These are phyloP conservation scores for Nakazawaea siamensis DNA, from an alignment of 805 yeast species.

Conservation along the genomic window DNA sequence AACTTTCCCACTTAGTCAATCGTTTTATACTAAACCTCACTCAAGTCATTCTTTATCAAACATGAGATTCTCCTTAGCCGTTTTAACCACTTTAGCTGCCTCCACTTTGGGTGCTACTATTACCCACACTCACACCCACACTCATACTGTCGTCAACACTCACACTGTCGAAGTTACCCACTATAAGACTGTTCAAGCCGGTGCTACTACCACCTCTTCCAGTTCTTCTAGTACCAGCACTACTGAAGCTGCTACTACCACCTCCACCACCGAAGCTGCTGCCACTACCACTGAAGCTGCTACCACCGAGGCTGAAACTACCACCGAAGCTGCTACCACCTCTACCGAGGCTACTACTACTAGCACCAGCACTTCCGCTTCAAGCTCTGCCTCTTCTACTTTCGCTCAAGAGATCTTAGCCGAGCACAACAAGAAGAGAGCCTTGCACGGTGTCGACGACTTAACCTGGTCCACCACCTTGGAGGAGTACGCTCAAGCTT, in stretches of 20 bases:
- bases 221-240: slow-evolving; percentile 10
- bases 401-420: slow-evolving; percentile 33
- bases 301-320: slow-evolving; percentile 13
- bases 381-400: slow-evolving; percentile 14
- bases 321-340: slow-evolving; percentile 10
- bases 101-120: slow-evolving; percentile 8
- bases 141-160: slow-evolving; percentile 8
- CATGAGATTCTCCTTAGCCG: slow-evolving; percentile 10
- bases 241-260: slow-evolving; percentile 9
- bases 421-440: slow-evolving; percentile 57
- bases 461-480: slow-evolving; percentile 51
- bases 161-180: slow-evolving; percentile 4
- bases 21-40: no score
- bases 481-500: slow-evolving; percentile 47
- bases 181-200: slow-evolving; percentile 7
- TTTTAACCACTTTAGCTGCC: slow-evolving; percentile 9
- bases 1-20: background rate
- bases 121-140: slow-evolving; percentile 7
- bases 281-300: slow-evolving; percentile 12
- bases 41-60: slow-evolving; percentile 5
- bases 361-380: slow-evolving; percentile 12
- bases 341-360: slow-evolving; percentile 15
- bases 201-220: slow-evolving; percentile 1
- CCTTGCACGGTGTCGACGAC: slow-evolving; percentile 39
- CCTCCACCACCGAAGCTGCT: slow-evolving; percentile 13